These are phyloP conservation scores for Trichoderma harzianum DNA, from an alignment of 2,329 filamentous ascomycete genomes.

Conservation along the genomic window DNA sequence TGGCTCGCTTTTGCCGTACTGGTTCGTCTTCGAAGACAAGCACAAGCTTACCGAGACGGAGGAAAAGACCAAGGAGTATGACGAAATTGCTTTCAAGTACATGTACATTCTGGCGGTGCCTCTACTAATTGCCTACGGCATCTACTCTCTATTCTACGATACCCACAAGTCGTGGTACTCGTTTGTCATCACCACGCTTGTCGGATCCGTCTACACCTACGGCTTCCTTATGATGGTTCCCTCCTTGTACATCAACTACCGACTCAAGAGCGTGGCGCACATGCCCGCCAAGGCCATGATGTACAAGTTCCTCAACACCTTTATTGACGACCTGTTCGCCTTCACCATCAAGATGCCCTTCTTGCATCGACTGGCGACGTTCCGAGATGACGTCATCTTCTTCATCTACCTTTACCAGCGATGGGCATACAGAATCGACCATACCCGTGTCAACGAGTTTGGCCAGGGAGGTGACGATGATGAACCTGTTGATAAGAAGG, in stretches of 20 bases:
- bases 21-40: conserved; percentile 89
- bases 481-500: conserved; percentile 35
- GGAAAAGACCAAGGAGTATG: conserved; percentile 97
- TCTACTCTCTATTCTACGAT: conserved; percentile 89
- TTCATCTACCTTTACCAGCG: conserved; percentile 96
- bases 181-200: conserved; percentile 90
- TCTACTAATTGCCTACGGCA: conserved; percentile 81
- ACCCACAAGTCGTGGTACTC: conserved; percentile 98
- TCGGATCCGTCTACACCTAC: conserved; percentile 95
- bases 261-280: conserved; percentile 90
- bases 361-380: conserved; percentile 84
- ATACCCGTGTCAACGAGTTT: conserved; percentile 92
- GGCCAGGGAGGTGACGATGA: conserved; percentile 97
- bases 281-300: conserved; percentile 97
- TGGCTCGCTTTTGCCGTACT: conserved; percentile 72
- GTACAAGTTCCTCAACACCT: conserved; percentile 98
- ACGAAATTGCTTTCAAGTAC: conserved; percentile 96
- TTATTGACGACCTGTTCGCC: conserved; percentile 97
- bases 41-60: conserved; percentile 93
- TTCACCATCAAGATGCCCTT: conserved; percentile 99
- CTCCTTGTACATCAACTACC: conserved; percentile 97
- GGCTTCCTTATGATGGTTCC: conserved; percentile 99
- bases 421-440: conserved; percentile 89
- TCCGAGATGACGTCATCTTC: conserved; percentile 96
- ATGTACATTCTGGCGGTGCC: conserved; percentile 91